phyloP scores from a whole-genome alignment of 2,329 filamentous ascomycete genomes.

The Clonostachys rhizophaga region DNA sequence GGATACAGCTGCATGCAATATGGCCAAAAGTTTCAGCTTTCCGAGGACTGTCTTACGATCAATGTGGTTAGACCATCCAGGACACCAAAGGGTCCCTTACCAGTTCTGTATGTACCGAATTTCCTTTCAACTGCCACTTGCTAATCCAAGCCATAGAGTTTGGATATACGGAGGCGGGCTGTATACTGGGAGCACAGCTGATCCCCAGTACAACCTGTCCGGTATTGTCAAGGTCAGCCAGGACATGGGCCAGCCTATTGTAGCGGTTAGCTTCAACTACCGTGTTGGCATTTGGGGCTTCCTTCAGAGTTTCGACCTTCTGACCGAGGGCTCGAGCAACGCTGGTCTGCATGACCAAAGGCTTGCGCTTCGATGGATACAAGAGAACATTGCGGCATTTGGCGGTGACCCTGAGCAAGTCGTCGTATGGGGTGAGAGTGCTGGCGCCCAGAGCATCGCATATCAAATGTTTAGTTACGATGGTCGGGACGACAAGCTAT shows the following conservation, averaged over 20 bases:
- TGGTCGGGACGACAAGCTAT: slow-evolving; percentile 50
- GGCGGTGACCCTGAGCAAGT: slow-evolving; percentile 27
- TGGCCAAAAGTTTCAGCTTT: slow-evolving; percentile 30
- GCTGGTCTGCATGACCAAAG: slow-evolving; percentile 46
- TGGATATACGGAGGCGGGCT: slow-evolving; percentile 60
- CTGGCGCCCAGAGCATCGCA: slow-evolving; percentile 31
- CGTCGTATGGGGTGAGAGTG: slow-evolving; percentile 42
- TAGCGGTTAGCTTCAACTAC: slow-evolving; percentile 51
- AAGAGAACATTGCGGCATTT: slow-evolving; percentile 39
- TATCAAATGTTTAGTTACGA: slow-evolving; percentile 50
- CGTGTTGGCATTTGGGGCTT: slow-evolving; percentile 49
- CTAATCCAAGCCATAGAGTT: slow-evolving; percentile 15
- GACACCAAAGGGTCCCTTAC: slow-evolving; percentile 21
- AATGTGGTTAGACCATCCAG: slow-evolving; percentile 35
- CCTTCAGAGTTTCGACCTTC: slow-evolving; percentile 37
- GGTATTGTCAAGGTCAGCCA: slow-evolving; percentile 50
- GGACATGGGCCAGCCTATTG: slow-evolving; percentile 44
- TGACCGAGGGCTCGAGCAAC: slow-evolving; percentile 35
- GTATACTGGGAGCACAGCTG: slow-evolving; percentile 41
- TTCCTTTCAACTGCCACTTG: not conserved
- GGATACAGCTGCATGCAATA: slow-evolving; percentile 43
- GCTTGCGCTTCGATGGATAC: slow-evolving; percentile 42
- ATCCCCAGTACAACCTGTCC: slow-evolving; percentile 54
- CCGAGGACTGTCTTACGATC: slow-evolving; percentile 41
- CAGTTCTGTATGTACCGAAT: slow-evolving; percentile 18